phyloP scores from a whole-genome alignment of 306 rosid species.

The barrel medic (Medicago truncatula) region DNA sequence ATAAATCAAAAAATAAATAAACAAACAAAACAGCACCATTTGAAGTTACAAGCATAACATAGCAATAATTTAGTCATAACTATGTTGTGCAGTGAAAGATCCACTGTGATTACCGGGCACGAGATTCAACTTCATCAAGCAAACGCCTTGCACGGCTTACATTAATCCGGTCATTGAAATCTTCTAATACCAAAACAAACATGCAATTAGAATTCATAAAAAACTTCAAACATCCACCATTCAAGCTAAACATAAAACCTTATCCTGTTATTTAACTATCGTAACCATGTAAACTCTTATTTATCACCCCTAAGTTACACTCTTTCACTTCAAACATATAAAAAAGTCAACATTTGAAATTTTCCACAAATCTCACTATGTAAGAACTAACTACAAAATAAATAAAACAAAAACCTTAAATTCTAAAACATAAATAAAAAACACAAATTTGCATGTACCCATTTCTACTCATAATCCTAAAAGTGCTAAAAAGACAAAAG shows the following conservation, averaged over 20 bases:
- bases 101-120: slow-evolving; percentile 49
- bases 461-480: slow-evolving; percentile 12
- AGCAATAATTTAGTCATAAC: neutral
- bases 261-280: neutral
- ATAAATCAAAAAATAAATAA: neutral
- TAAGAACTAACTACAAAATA: neutral
- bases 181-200: slow-evolving; percentile 44
- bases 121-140: slow-evolving; percentile 47
- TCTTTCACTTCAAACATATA: slow-evolving; percentile 27
- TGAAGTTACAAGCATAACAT: slow-evolving; percentile 23
- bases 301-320: neutral
- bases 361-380: neutral
- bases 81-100: neutral
- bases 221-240: slow-evolving; percentile 31
- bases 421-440: slow-evolving; percentile 5
- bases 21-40: neutral
- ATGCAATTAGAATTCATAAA: slow-evolving; percentile 35
- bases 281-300: slow-evolving; percentile 21
- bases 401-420: neutral
- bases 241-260: slow-evolving; percentile 23
- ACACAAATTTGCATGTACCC: slow-evolving; percentile 11
- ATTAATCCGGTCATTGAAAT: slow-evolving; percentile 38
- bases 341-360: slow-evolving; percentile 4
- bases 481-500: neutral
- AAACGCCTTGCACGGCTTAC: slow-evolving; percentile 59